Conservation (phyloP, 2,329 filamentous ascomycete species). For the Pseudopithomyces chartarum region DNA sequence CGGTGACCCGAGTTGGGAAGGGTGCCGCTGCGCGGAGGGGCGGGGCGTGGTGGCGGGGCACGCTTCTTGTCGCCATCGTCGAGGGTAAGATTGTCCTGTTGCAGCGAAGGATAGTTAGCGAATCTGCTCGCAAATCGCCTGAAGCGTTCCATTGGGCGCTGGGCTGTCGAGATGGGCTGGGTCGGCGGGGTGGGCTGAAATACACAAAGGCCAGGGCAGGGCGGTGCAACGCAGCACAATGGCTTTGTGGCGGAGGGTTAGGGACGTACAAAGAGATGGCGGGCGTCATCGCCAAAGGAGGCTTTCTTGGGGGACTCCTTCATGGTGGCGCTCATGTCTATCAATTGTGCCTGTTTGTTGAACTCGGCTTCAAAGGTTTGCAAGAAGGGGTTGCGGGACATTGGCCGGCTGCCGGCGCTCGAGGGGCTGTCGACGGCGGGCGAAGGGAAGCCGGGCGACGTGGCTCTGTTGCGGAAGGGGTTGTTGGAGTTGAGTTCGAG, state of each 20-base stretch:
- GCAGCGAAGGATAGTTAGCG: constrained; percentile 48
- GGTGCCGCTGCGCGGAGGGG: constrained; percentile 53
- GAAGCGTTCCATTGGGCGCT: constrained; percentile 46
- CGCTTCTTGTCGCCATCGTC: constrained; percentile 61
- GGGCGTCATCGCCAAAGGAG: constrained; percentile 58
- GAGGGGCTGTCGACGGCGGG: constrained; percentile 42
- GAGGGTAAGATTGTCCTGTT: constrained; percentile 70
- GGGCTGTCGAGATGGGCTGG: constrained; percentile 1
- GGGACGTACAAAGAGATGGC: constrained; percentile 77
- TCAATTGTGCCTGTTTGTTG: constrained; percentile 44
- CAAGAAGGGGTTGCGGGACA: constrained; percentile 78
- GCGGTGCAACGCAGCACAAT: constrained; percentile 24
- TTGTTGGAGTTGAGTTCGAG: constrained; percentile 77
- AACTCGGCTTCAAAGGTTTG: constrained; percentile 58
- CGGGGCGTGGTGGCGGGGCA: constrained; percentile 29
- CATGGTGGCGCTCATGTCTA: constrained; percentile 45
- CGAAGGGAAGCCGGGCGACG: constrained; percentile 56
- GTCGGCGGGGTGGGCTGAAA: neutral
- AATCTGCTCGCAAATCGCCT: constrained; percentile 46
- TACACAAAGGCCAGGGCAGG: neutral
- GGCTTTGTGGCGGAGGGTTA: constrained; percentile 14
- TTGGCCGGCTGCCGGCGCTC: constrained; percentile 68
- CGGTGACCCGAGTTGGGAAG: constrained; percentile 60
- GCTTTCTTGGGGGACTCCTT: constrained; percentile 52
- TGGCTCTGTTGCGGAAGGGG: constrained; percentile 75